Evolutionary conservation across 352 stramenopile species (phyloP), one percentile per base, ranked within the genome.

Genomic region (Chrysophaeum taylorii): DNA sequence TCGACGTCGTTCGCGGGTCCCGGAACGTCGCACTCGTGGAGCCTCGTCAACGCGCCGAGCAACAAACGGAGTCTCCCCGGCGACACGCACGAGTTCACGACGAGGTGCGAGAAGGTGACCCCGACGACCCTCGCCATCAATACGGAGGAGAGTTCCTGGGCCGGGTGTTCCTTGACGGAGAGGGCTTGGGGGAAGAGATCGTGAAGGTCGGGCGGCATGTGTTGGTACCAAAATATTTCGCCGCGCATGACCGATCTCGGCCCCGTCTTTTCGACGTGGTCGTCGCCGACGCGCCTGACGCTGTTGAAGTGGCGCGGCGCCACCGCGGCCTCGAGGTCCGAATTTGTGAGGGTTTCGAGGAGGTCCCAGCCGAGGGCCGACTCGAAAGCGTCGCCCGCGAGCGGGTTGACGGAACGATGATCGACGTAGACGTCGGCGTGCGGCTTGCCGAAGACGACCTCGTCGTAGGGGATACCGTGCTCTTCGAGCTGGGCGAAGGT

Each of bases 41-140:
- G 66, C 18, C 27, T 27, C 16, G 4, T 31, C 12, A 75, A 54
- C 18, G 52, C 31, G 54, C 0, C 29, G 41, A 75, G 67, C 23
- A 75, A 57, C 43, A 68, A 54, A 2, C 14, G 2, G 33, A 73
- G 68, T 16, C 71, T 29, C 7, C 71, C 66, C 48, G 41, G 38
- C 2, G 71, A 73, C n/a, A 75, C 43, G 31, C 66, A 73, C 35
- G 45, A 36, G 67, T 75, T 75, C 0, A 57, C 68, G 14, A 66
- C 52, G 25, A 75, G 71, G 66, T 75, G 71, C 1, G 71, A 75
- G 64, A 70, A 75, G 36, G 54, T 75, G 23, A 75, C 66, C 27
- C 71, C 66, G 38, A 61, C 50, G 31, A 75, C 63, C 37, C 67
- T 70, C 25, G 71, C 73, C 15, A 73, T 68, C 23, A 70, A 61